Evolutionary conservation across 176 grass and related monocot species (phyloP).

Genomic region (Typha latifolia): DNA sequence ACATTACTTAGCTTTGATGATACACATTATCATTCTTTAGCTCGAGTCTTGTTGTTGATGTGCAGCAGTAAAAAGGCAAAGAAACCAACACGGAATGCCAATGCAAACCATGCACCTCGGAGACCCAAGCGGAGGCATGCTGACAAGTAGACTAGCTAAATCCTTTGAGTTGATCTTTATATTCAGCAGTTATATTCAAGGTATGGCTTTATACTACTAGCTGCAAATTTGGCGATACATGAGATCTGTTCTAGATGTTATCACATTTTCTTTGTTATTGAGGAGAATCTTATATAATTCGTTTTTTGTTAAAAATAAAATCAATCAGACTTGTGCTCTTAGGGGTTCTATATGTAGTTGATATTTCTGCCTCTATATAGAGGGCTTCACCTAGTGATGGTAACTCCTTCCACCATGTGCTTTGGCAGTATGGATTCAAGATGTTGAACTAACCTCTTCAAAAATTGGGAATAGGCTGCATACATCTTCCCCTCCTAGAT

Average conservation of each 20-base stretch:
- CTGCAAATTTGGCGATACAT: neutral
- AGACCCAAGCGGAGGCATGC: constrained; percentile 62
- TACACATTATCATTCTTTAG: constrained; percentile 13
- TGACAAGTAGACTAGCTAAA: constrained; percentile 39
- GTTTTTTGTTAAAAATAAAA: no score
- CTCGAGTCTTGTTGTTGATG: constrained; percentile 10
- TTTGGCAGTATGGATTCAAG: no score
- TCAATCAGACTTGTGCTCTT: no score
- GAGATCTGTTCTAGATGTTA: constrained; percentile 1
- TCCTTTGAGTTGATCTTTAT: constrained; percentile 6
- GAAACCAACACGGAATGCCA: constrained; percentile 28
- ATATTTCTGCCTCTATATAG: no score
- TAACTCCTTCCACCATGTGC: no score
- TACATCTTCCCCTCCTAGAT: no score
- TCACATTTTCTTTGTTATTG: neutral
- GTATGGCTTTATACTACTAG: neutral
- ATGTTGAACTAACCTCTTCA: no score
- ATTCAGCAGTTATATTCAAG: constrained; percentile 22
- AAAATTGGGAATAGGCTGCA: no score
- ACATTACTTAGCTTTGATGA: constrained; percentile 8
- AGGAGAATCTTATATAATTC: no score
- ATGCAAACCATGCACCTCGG: constrained; percentile 40
- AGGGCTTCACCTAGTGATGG: no score
- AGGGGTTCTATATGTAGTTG: no score
- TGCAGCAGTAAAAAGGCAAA: constrained; percentile 54